A percentile compares a stretch with the other conserved stretches of the same genome.
Evolutionary conservation across 768 basidiomycete species (phyloP).

Genomic region (Lepiota subincarnata): DNA sequence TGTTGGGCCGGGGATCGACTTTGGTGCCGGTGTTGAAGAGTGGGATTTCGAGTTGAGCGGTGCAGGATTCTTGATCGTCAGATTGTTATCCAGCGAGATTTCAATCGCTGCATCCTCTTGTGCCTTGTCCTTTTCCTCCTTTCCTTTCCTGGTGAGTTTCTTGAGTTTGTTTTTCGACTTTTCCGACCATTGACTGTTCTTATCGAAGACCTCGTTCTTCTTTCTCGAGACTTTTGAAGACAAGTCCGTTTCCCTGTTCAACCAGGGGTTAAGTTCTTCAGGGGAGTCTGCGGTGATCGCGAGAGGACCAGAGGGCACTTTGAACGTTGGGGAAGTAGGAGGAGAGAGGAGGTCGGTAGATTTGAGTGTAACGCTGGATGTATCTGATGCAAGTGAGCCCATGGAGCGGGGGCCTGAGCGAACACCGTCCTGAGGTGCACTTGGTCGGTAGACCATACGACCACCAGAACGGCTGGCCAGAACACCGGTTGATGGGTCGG

Average conservation of each 20-base stretch:
- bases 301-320: constrained; percentile 12
- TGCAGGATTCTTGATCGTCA: constrained; percentile 28
- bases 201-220: constrained; percentile 72
- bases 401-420: constrained; percentile 4
- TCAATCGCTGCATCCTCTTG: constrained; percentile 78
- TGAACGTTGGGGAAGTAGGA: constrained; percentile 27
- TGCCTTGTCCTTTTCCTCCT: constrained; percentile 53
- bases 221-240: constrained; percentile 52
- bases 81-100: constrained; percentile 56
- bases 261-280: constrained; percentile 74
- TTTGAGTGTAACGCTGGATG: constrained; percentile 66
- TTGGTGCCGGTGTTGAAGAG: constrained; percentile 40
- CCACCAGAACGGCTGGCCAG: constrained; percentile 61
- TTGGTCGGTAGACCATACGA: constrained; percentile 59
- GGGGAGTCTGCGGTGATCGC: not conserved
- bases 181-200: constrained; percentile 52
- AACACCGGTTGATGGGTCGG: constrained; percentile 31
- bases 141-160: constrained; percentile 55
- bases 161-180: constrained; percentile 76
- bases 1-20: constrained; percentile 17
- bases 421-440: constrained; percentile 29
- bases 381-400: constrained; percentile 42
- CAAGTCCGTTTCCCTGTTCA: constrained; percentile 33
- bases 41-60: constrained; percentile 15
- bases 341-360: constrained; percentile 49